A percentile compares a stretch with the other conserved stretches of the same genome.
phyloP scores from a whole-genome alignment of 1,284 basidiomycete species.

The Coniferiporia sulphurascens region DNA sequence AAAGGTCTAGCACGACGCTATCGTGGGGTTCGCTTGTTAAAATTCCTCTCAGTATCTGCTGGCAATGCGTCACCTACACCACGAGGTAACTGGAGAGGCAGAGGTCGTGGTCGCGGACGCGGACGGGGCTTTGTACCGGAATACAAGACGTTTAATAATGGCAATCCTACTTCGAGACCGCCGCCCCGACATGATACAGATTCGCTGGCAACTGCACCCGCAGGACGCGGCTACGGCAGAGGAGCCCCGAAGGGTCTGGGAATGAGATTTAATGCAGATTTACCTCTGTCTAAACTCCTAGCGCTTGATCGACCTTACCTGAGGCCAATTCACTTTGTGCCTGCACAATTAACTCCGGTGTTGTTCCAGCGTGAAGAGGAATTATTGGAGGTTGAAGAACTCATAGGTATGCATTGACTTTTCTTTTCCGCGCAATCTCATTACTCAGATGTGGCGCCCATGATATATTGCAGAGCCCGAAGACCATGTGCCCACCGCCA shows the following conservation, averaged over 20 bases:
- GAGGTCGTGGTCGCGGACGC: slow-evolving; percentile 22
- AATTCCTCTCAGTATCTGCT: slow-evolving; percentile 3
- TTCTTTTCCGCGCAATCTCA: not conserved
- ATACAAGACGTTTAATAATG: slow-evolving; percentile 5
- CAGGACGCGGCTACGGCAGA: slow-evolving; percentile 9
- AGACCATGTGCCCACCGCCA: slow-evolving; percentile 61
- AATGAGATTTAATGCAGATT: slow-evolving; percentile 24
- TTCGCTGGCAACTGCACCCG: slow-evolving; percentile 1
- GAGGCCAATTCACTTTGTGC: slow-evolving; percentile 63
- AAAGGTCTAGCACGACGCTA: not conserved
- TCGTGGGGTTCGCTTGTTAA: not conserved
- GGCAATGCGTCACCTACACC: slow-evolving; percentile 14
- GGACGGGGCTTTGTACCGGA: slow-evolving; percentile 6
- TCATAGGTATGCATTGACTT: slow-evolving; percentile 38
- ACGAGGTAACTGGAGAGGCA: slow-evolving; percentile 19
- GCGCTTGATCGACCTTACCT: slow-evolving; percentile 56
- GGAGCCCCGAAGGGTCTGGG: slow-evolving; percentile 19
- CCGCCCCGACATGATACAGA: slow-evolving; percentile 7
- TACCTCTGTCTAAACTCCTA: slow-evolving; percentile 52
- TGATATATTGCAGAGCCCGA: slow-evolving; percentile 41
- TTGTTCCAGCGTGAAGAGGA: slow-evolving; percentile 65
- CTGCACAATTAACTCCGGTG: slow-evolving; percentile 45
- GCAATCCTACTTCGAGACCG: slow-evolving; percentile 3
- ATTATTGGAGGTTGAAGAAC: slow-evolving; percentile 53
- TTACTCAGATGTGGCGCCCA: slow-evolving; percentile 2